These are phyloP conservation scores for Grosmannia serpens DNA, from an alignment of 2,329 filamentous ascomycete genomes.

Conservation along the genomic window DNA sequence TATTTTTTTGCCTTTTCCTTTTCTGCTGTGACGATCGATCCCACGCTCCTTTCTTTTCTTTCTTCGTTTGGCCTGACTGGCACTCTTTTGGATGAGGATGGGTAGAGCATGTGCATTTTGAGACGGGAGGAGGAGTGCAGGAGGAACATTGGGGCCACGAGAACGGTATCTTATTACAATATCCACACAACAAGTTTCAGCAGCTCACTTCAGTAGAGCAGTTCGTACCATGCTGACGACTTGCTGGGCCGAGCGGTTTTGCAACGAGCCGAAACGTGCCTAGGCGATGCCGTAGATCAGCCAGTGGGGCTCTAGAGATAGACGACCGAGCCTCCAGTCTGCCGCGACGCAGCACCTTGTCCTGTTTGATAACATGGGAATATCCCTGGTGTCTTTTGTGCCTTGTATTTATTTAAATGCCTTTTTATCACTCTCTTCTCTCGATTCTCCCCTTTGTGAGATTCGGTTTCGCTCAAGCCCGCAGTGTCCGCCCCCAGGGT, in stretches of 20 bases:
- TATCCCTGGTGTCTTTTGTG: not conserved
- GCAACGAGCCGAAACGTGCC: not conserved
- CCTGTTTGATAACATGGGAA: too few relatives aligned
- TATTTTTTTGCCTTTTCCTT: not conserved
- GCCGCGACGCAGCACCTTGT: not conserved
- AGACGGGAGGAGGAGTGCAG: not conserved
- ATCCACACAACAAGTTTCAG: slow-evolving; percentile 1
- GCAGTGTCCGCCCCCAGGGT: too few relatives aligned
- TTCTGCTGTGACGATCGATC: not conserved
- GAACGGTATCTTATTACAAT: not conserved
- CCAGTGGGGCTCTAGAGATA: not conserved
- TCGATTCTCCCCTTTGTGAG: not conserved
- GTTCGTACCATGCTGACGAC: not conserved
- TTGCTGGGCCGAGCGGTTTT: not conserved
- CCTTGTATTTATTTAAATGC: not conserved
- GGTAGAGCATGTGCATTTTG: not conserved
- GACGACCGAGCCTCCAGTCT: not conserved
- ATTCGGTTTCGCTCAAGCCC: too few relatives aligned
- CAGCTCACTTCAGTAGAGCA: not conserved
- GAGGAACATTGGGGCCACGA: not conserved
- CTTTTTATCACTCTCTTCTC: not conserved
- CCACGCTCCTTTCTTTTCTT: not conserved
- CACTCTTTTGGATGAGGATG: not conserved
- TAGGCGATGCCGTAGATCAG: not conserved
- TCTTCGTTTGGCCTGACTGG: not conserved